Evolutionary conservation across 768 basidiomycete genomes (phyloP).

Genomic region (Exsudoporus frostii): DNA sequence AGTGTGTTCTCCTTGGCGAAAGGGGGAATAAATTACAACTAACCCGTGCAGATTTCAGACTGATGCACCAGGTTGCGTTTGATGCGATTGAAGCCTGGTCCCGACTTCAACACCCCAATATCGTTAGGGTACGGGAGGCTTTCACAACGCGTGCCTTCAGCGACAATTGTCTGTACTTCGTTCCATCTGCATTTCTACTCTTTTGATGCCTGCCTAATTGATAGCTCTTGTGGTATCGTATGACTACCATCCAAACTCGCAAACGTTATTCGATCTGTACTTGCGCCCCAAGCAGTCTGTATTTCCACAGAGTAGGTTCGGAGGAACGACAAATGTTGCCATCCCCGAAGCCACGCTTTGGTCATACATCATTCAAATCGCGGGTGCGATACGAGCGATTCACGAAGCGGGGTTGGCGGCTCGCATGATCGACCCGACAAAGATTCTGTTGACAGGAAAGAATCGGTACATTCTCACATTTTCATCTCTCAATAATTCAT

Average conservation of each 20-base stretch:
- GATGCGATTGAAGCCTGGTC: conserved; percentile 82
- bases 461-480: conserved; percentile 56
- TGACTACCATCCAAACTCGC: conserved; percentile 80
- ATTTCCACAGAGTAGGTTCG: conserved; percentile 35
- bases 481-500: background rate
- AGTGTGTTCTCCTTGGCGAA: conserved; percentile 44
- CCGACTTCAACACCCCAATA: conserved; percentile 77
- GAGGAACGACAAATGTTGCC: conserved; percentile 23
- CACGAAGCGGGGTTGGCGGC: conserved; percentile 81
- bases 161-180: conserved; percentile 70
- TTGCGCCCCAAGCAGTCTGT: conserved; percentile 53
- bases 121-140: conserved; percentile 82
- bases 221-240: conserved; percentile 89
- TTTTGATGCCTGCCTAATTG: conserved; percentile 8
- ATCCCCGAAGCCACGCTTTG: conserved; percentile 83
- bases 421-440: conserved; percentile 79
- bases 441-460: conserved; percentile 84
- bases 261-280: conserved; percentile 78
- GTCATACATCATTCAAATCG: conserved; percentile 91
- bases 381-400: conserved; percentile 79
- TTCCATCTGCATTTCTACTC: conserved; percentile 1
- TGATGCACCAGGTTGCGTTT: conserved; percentile 81
- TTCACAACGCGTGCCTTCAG: conserved; percentile 93
- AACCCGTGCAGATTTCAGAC: conserved; percentile 64
- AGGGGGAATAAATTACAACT: background rate